phyloP scores from a whole-genome alignment of 306 rosid genomes.

The Quercus mongolica region DNA sequence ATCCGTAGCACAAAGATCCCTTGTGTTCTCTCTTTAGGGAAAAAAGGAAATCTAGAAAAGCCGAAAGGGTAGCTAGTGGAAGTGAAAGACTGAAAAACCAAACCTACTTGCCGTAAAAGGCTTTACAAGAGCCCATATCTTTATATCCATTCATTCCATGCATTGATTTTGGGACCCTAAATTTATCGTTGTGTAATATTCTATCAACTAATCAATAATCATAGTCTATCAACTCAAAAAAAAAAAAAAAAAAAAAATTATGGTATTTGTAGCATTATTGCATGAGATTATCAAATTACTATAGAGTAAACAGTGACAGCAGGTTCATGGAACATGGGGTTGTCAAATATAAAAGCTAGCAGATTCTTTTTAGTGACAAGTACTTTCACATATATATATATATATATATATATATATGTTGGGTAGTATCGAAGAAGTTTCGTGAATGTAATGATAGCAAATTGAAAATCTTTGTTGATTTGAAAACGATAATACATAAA shows the following conservation, averaged over 20 bases:
- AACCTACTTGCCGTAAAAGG: neutral
- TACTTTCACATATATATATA: neutral
- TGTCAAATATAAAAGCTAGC: neutral
- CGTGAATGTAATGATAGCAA: neutral
- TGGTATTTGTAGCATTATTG: no score
- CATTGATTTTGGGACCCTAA: neutral
- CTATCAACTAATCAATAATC: neutral
- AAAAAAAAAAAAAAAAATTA: no score
- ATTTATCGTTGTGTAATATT: neutral
- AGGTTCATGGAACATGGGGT: neutral
- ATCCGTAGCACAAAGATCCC: neutral
- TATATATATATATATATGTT: no score
- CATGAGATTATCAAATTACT: neutral
- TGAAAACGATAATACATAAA: neutral
- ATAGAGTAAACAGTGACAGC: neutral
- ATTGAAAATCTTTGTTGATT: neutral
- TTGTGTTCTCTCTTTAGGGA: slow-evolving; percentile 9
- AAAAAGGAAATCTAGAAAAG: neutral
- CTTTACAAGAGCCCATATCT: neutral
- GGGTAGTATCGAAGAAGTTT: slow-evolving; percentile 5
- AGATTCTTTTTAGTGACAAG: neutral
- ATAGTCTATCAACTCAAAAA: no score
- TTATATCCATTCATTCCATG: neutral
- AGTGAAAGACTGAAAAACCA: neutral
- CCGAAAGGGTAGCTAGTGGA: neutral